A percentile compares a stretch with the other conserved stretches of the same genome.
Conservation (phyloP, 768 basidiomycete genomes). For the Suillus paluster region DNA sequence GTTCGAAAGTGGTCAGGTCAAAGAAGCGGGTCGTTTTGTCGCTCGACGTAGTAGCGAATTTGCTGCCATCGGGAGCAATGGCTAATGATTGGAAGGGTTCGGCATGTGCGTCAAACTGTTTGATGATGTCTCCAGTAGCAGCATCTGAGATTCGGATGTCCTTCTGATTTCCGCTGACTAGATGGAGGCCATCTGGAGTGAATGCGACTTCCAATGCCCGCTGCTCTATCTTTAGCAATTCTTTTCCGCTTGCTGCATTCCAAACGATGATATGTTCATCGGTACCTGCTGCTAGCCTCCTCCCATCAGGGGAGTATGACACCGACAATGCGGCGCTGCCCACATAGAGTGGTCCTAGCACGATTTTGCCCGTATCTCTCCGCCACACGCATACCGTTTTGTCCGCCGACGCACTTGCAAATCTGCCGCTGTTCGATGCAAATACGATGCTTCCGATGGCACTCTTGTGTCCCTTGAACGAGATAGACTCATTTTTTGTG, state of each 20-base stretch:
- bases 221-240: not conserved
- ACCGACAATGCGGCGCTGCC: not conserved
- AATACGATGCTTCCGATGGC: not conserved
- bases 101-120: not conserved
- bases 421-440: not conserved
- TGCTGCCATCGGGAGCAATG: no score
- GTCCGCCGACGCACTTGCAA: not conserved
- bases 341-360: not conserved
- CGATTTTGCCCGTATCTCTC: not conserved
- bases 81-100: not conserved
- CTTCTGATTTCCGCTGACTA: not conserved
- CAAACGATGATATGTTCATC: constrained; percentile 2
- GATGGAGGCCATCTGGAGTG: not conserved
- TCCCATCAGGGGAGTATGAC: not conserved
- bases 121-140: not conserved
- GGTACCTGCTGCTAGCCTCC: not conserved
- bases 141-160: not conserved
- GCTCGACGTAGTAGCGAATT: no score
- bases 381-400: not conserved
- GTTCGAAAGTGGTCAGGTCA: no score
- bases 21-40: no score
- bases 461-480: not conserved
- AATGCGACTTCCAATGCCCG: not conserved
- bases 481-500: not conserved
- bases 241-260: not conserved